These are phyloP conservation scores for Chaetomium sp. DNA, from an alignment of 2,329 filamentous ascomycete genomes.

Conservation along the genomic window DNA sequence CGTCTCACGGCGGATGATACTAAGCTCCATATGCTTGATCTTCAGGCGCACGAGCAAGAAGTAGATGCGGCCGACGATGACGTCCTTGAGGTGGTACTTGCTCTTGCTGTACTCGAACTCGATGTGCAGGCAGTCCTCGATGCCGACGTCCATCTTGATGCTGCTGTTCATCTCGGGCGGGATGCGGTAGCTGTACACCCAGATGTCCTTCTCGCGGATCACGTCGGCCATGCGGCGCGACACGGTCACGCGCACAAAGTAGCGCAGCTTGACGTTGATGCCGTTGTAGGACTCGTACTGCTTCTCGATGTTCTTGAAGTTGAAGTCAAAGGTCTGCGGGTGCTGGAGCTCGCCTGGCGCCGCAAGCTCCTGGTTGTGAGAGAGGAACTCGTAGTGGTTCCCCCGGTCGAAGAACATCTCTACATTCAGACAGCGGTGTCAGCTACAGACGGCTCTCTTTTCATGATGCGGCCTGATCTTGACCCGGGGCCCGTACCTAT, in stretches of 20 bases:
- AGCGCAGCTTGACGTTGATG: constrained; percentile 98
- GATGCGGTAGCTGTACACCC: constrained; percentile 98
- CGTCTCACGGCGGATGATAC: constrained; percentile 93
- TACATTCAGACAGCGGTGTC: constrained; percentile 30
- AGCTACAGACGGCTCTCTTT: neutral
- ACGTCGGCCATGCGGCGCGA: constrained; percentile 96
- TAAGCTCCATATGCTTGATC: constrained; percentile 99
- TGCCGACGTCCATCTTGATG: constrained; percentile 99
- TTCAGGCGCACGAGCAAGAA: constrained; percentile 94
- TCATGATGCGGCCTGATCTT: neutral
- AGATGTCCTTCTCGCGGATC: constrained; percentile 97
- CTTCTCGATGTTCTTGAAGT: constrained; percentile 99
- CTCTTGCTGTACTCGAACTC: constrained; percentile 99
- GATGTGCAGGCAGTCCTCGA: constrained; percentile 98
- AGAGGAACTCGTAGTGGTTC: constrained; percentile 99
- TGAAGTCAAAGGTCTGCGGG: constrained; percentile 97
- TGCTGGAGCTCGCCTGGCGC: constrained; percentile 97
- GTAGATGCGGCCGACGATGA: constrained; percentile 97
- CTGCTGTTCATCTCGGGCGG: constrained; percentile 96
- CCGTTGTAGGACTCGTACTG: constrained; percentile 99
- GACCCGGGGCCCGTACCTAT: constrained; percentile 58
- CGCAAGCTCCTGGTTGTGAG: constrained; percentile 90
- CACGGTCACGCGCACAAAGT: constrained; percentile 96
- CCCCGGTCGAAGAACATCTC: constrained; percentile 99
- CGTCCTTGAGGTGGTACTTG: constrained; percentile 98